These are phyloP conservation scores for Acanthochlamys bracteata DNA, from an alignment of 106 monocot genomes.

Conservation along the genomic window DNA sequence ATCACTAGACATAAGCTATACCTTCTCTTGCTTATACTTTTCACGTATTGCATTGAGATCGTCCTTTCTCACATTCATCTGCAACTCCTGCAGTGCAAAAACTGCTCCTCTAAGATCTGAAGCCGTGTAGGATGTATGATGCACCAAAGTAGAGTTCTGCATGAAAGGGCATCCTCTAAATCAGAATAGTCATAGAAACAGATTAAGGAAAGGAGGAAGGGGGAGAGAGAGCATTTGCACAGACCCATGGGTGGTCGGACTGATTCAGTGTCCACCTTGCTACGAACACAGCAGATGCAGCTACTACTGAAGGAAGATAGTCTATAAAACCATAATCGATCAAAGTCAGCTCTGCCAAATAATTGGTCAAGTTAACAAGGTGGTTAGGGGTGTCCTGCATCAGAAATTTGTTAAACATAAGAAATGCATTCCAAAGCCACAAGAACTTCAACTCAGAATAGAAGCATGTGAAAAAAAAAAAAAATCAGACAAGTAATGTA, in stretches of 20 bases:
- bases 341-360: conserved; percentile 72
- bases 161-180: neutral
- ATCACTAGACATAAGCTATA: too few relatives aligned
- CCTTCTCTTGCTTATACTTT: conserved; percentile 78
- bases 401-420: too few relatives aligned
- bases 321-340: conserved; percentile 66
- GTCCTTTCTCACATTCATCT: conserved; percentile 40
- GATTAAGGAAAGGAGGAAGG: neutral
- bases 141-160: conserved; percentile 67
- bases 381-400: conserved; percentile 28
- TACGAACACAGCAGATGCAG: conserved; percentile 82
- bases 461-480: neutral
- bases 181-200: neutral
- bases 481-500: conserved; percentile 6
- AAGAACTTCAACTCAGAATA: neutral
- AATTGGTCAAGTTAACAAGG: conserved; percentile 64
- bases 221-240: neutral
- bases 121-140: conserved; percentile 64
- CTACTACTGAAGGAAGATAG: conserved; percentile 66
- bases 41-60: conserved; percentile 68
- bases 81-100: conserved; percentile 53
- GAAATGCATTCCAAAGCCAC: too few relatives aligned
- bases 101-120: conserved; percentile 43
- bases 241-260: conserved; percentile 69
- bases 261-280: conserved; percentile 81